Base-by-base conservation (phyloP, 1,284 basidiomycete species). In the Heterobasidion occidentale region DNA sequence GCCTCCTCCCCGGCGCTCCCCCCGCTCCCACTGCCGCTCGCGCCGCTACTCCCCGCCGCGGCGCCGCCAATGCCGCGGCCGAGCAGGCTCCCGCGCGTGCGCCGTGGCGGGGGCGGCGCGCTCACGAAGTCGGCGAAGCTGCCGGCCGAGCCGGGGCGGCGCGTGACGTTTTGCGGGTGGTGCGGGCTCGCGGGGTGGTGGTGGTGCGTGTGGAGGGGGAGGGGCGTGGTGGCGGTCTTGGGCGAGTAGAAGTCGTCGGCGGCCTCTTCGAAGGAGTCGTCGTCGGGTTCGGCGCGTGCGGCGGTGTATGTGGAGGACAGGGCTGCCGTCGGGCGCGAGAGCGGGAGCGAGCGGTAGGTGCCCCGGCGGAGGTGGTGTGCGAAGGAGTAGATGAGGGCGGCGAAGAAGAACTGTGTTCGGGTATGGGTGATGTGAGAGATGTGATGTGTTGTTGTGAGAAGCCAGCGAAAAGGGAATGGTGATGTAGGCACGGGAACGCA, bases 311-410 rank as follows among this genome's bases (percentile, higher is more conserved):
- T 15, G 15, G 36, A 27, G 46, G 60, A 52, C 46, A 58, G 46
- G 38, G 68, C 62, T 51, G 70, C 61, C 20, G 65, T 68, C 46
- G 72, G 64, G 45, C 83, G 80, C 38, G 82, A 79, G 59, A 79
- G 77, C 3, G 92, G 90, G 47, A 98, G 83, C 15, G 86, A 77
- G 64, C 90, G 88, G 69, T 97, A 98, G 12, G 93, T 91, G 51
- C 92, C 92, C 65, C 90, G 89, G 44, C 95, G 90, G 50, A 99
- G 85, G 70, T 98, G 96, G 1, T 86, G 78, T 3, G 95, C 94
- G 70, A 93, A 98, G 9, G 96, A 98, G 71, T 98, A 99, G 38
- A 99, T 75, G 44, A 96, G 73, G 36, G 92, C 73, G 44, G 91
- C 89, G 71, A 98, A 95, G 76, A 98, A 99, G 61, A 97, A 78